Base-by-base conservation (phyloP, 345 rosid species). In the Corchorus capsularis region DNA sequence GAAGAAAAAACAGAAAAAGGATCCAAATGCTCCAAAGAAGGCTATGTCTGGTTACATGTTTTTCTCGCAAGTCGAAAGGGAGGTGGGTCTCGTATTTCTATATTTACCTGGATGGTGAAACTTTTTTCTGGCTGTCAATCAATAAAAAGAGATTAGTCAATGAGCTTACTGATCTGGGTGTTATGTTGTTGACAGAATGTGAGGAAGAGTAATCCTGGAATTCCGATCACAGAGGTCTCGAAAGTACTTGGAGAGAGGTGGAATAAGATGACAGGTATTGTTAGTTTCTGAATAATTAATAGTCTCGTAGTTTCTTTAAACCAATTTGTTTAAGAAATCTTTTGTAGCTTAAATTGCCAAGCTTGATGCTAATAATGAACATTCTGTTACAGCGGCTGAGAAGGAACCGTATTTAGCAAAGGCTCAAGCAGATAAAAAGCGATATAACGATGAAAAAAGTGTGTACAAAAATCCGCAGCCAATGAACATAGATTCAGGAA, bases 21-120 rank as follows among this genome's bases (percentile, higher is more conserved):
- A 96, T 86, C 98, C 99, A 7, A 96, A 94, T 78, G 98, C 98
- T 55, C 97, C 99, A 39, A 94, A 94, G 82, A 83, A 87, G 79
- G 94, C 99, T 0, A 72, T 85, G 89, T 79, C 94, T 78, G 91
- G 92, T 76, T 95, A 83, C 87, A 83, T 90, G 82, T 87, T 74
- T 86, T 95, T 88, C 83, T 85, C 92, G n/a, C 91, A 88, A 76
- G 83, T 73, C 82, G 98, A 95, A 81, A 90, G 98, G 79, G 98
- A 93, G 87, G 98, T 96, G 65, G 71, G 89, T 77, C 27, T 41
- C 10, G 14, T 49, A 34, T 3, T 66, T 67, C 27, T 66, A 41
- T 56, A 46, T n/a, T 52, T 41, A 41, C 13, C 10, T 59, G 17
- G 22, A 12, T 15, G 37, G 37, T 63, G 35, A 37, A 12, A 10